These are phyloP conservation scores for Piper betle DNA, from an alignment of 164 flowering plant species.

Conservation along the genomic window DNA sequence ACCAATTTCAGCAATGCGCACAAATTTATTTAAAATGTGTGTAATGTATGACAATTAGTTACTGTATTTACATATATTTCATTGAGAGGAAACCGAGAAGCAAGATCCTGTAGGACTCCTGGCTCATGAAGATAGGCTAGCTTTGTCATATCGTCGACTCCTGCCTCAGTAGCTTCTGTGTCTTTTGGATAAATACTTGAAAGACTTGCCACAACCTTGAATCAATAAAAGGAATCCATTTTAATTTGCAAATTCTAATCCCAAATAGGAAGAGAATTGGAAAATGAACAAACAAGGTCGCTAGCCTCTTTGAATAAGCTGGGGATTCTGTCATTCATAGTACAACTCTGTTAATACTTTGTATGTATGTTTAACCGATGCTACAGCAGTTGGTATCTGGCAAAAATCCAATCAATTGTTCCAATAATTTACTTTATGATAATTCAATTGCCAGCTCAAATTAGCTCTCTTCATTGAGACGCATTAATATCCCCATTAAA, in stretches of 20 bases:
- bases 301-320: background rate
- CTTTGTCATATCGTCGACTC: conserved; percentile 90
- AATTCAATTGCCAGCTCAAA: too few relatives aligned
- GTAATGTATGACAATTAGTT: background rate
- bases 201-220: conserved; percentile 48
- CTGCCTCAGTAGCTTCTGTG: conserved; percentile 71
- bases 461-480: too few relatives aligned
- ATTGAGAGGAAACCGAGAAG: conserved; percentile 56
- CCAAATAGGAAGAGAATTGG: too few relatives aligned
- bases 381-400: too few relatives aligned
- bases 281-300: background rate
- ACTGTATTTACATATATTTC: conserved; percentile 64
- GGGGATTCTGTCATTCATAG: too few relatives aligned
- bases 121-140: conserved; percentile 84
- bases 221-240: background rate
- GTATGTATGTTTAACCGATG: too few relatives aligned
- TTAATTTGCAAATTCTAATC: too few relatives aligned
- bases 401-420: too few relatives aligned
- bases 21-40: background rate
- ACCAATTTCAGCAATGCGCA: background rate
- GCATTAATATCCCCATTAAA: too few relatives aligned
- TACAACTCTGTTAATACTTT: too few relatives aligned
- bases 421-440: too few relatives aligned
- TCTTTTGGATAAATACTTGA: conserved; percentile 70
- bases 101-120: conserved; percentile 68